Evolutionary conservation across 768 basidiomycete species (phyloP).

Genomic region (Boletellus ananas): DNA sequence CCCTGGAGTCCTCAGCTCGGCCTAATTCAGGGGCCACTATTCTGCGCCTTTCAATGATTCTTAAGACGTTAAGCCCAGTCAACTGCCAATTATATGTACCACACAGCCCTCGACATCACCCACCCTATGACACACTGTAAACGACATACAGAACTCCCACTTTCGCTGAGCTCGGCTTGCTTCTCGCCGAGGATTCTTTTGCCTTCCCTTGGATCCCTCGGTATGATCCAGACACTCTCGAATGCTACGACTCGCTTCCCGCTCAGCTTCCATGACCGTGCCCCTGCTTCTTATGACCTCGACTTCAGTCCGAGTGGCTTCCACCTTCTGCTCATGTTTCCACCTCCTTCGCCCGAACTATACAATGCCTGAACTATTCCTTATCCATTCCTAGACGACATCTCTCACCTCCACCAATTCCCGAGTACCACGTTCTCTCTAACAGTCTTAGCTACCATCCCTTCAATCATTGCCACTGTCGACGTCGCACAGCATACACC

Average conservation of each 20-base stretch:
- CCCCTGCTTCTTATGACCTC: neutral
- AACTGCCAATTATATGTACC: neutral
- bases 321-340: neutral
- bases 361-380: neutral
- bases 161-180: too few species aligned
- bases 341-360: neutral
- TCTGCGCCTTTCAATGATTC: neutral
- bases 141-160: neutral
- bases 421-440: neutral
- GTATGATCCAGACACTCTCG: neutral
- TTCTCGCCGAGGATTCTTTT: neutral
- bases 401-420: neutral
- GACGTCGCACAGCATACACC: neutral
- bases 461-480: neutral
- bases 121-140: neutral
- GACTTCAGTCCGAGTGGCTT: neutral
- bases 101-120: neutral
- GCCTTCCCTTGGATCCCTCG: neutral
- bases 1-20: neutral
- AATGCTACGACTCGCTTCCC: neutral
- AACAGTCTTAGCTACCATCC: too few species aligned
- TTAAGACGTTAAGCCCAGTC: neutral
- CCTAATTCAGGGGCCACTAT: neutral
- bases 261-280: neutral
- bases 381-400: neutral